These are phyloP conservation scores for Helotiales sp. DNA, from an alignment of 2,329 filamentous ascomycete genomes.

Conservation along the genomic window DNA sequence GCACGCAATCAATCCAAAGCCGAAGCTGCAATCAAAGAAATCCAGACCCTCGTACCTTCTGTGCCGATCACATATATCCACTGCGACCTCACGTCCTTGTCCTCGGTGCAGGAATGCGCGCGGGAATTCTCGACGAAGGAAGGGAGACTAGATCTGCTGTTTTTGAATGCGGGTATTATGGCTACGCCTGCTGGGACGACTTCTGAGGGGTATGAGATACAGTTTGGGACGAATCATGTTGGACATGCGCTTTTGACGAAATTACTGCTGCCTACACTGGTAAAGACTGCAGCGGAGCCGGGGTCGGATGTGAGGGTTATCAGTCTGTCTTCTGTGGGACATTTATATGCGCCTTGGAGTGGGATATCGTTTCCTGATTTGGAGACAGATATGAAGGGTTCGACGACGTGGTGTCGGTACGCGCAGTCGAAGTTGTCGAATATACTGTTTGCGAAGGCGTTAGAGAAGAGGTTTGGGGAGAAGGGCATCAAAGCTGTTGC, in stretches of 20 bases:
- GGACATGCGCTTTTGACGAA: conserved; percentile 54
- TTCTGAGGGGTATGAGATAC: conserved; percentile 53
- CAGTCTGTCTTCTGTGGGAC: conserved; percentile 25
- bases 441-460: conserved; percentile 12
- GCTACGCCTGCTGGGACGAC: conserved; percentile 46
- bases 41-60: conserved; percentile 39
- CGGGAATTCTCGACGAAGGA: conserved; percentile 44
- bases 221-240: conserved; percentile 56
- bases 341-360: conserved; percentile 6
- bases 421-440: conserved; percentile 33
- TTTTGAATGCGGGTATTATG: conserved; percentile 55
- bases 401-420: conserved; percentile 25
- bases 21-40: conserved; percentile 48
- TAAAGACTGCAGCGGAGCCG: conserved; percentile 34
- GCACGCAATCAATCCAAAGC: conserved; percentile 46
- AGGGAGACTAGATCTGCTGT: conserved; percentile 50
- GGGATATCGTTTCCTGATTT: conserved; percentile 43
- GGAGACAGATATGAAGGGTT: conserved; percentile 33
- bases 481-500: conserved; percentile 21
- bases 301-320: conserved; percentile 34
- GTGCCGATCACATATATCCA: conserved; percentile 46
- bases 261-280: conserved; percentile 44
- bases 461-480: conserved; percentile 14
- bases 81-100: conserved; percentile 52
- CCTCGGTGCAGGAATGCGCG: conserved; percentile 50